Conservation (phyloP, 1,284 basidiomycete genomes). For the Coniophora puteana region DNA sequence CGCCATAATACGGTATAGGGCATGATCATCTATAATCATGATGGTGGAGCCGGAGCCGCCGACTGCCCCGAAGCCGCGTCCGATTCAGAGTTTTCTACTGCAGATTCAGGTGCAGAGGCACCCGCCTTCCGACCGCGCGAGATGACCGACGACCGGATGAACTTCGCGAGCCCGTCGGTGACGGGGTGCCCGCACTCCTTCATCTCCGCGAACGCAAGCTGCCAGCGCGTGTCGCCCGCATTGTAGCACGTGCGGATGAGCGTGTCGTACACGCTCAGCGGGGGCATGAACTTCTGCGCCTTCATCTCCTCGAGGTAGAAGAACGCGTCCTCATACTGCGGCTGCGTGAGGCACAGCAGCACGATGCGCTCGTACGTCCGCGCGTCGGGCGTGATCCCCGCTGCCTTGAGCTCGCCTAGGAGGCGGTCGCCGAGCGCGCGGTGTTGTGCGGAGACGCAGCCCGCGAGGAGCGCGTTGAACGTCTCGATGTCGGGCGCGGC, state of each 20-base stretch:
- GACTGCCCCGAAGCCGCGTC: no score
- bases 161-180: constrained; percentile 26
- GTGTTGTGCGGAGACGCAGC: constrained; percentile 53
- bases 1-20: no score
- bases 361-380: constrained; percentile 68
- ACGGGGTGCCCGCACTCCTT: constrained; percentile 42
- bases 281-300: constrained; percentile 51
- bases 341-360: constrained; percentile 63
- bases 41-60: no score
- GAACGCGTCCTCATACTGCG: constrained; percentile 82
- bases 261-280: constrained; percentile 52
- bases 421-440: constrained; percentile 61
- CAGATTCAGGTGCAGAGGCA: background rate
- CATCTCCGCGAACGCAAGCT: constrained; percentile 73
- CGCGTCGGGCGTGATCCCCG: constrained; percentile 48
- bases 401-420: constrained; percentile 57
- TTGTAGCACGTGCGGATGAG: constrained; percentile 59
- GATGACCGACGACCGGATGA: constrained; percentile 21
- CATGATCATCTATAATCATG: no score
- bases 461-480: constrained; percentile 68
- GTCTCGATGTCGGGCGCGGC: constrained; percentile 60
- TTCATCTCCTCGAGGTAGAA: constrained; percentile 89
- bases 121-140: background rate
- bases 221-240: constrained; percentile 58
- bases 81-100: no score